Percentiles rank a stretch among this genome's conserved stretches.
Evolutionary conservation across 164 flowering plant genomes (phyloP).

Genomic region (Umbilicus rupestris): DNA sequence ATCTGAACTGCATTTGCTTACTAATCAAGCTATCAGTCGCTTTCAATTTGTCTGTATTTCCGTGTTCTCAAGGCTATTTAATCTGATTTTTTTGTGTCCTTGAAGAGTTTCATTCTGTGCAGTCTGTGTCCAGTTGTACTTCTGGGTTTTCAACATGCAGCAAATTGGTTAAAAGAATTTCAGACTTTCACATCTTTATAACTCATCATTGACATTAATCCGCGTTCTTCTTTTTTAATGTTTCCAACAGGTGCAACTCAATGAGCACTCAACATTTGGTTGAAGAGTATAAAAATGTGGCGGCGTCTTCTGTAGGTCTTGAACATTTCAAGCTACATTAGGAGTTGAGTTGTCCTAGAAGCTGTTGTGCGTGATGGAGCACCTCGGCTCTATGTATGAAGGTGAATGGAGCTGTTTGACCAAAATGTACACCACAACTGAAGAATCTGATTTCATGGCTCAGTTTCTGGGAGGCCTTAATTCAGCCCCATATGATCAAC

Average conservation of each 20-base stretch:
- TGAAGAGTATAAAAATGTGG: background rate
- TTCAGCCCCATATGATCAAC: background rate
- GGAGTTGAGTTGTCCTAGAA: too few species aligned
- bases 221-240: background rate
- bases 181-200: background rate
- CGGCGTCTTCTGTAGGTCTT: background rate
- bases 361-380: background rate
- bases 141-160: background rate
- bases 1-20: background rate
- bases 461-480: slow-evolving; percentile 1
- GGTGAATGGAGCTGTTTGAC: slow-evolving; percentile 8
- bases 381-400: background rate
- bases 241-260: background rate
- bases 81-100: background rate
- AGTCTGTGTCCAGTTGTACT: too few species aligned
- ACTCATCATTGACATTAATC: background rate
- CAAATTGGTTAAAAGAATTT: background rate
- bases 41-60: background rate
- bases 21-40: background rate
- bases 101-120: too few species aligned
- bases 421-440: slow-evolving; percentile 6
- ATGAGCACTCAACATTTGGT: background rate
- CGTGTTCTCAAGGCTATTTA: background rate
- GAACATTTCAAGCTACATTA: background rate
- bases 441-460: slow-evolving; percentile 9